Percentiles rank a stretch among this genome's conserved stretches.
These are phyloP conservation scores for Sporisorium scitamineum DNA, from an alignment of 1,284 basidiomycete genomes.

Conservation along the genomic window DNA sequence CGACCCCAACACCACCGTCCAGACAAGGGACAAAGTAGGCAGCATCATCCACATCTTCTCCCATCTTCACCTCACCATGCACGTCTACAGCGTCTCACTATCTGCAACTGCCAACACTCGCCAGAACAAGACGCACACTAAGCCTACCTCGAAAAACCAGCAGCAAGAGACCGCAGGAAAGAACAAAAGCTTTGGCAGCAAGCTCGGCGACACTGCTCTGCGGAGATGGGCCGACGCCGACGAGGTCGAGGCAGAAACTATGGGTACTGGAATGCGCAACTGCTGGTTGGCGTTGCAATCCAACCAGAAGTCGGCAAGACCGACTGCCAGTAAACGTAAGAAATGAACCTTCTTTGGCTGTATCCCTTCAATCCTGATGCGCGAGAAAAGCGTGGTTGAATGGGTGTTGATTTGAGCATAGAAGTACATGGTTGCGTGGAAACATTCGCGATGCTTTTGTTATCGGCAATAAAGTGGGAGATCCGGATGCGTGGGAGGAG, in stretches of 20 bases:
- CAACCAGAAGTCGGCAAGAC: not conserved
- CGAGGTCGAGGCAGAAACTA: conserved; percentile 51
- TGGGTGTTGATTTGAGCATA: conserved; percentile 23
- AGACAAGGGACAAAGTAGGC: conserved; percentile 35
- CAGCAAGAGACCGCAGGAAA: conserved; percentile 11
- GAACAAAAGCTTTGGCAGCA: conserved; percentile 42
- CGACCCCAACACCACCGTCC: not conserved
- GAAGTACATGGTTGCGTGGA: conserved; percentile 41
- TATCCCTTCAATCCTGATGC: not conserved
- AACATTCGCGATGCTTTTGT: conserved; percentile 12
- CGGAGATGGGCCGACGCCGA: conserved; percentile 40
- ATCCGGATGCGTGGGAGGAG: conserved; percentile 6
- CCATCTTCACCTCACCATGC: conserved; percentile 90
- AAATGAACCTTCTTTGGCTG: not conserved
- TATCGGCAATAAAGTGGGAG: not conserved
- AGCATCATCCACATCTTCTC: conserved; percentile 84
- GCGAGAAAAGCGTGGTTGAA: not conserved
- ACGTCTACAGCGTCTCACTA: conserved; percentile 72
- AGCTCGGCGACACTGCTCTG: conserved; percentile 11
- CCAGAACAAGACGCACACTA: not conserved
- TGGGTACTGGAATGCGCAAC: conserved; percentile 59
- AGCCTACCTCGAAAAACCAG: not conserved
- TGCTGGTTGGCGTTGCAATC: conserved; percentile 38
- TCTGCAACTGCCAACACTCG: not conserved
- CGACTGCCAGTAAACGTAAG: not conserved